These are phyloP conservation scores for Solanum hybrid DNA, from an alignment of 305 asterid genomes.

Conservation along the genomic window DNA sequence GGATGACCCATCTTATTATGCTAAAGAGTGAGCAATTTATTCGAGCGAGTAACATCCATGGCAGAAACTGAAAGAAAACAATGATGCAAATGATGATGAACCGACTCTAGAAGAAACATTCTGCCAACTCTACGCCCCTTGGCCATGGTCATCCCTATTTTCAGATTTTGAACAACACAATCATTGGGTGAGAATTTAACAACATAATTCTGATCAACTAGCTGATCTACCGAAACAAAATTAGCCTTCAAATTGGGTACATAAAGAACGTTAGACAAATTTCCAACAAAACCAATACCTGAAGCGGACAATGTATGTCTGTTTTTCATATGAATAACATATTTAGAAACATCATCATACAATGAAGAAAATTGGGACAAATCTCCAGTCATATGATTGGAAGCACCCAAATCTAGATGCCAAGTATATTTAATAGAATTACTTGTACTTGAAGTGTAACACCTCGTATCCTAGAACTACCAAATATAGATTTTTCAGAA, in stretches of 20 bases:
- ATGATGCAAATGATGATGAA: neutral
- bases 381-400: neutral
- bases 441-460: neutral
- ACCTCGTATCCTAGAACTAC: neutral
- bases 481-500: neutral
- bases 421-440: neutral
- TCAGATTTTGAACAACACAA: neutral
- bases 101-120: neutral
- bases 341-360: neutral
- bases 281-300: neutral
- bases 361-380: neutral
- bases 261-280: neutral
- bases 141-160: neutral
- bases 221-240: neutral
- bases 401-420: neutral
- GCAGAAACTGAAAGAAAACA: neutral
- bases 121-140: neutral
- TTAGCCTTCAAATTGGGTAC: neutral
- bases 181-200: neutral
- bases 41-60: neutral
- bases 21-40: neutral
- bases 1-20: neutral
- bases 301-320: neutral
- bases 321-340: neutral
- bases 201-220: neutral